Base-by-base conservation (phyloP, 2,329 filamentous ascomycete species). In the Phialophora verrucosa region DNA sequence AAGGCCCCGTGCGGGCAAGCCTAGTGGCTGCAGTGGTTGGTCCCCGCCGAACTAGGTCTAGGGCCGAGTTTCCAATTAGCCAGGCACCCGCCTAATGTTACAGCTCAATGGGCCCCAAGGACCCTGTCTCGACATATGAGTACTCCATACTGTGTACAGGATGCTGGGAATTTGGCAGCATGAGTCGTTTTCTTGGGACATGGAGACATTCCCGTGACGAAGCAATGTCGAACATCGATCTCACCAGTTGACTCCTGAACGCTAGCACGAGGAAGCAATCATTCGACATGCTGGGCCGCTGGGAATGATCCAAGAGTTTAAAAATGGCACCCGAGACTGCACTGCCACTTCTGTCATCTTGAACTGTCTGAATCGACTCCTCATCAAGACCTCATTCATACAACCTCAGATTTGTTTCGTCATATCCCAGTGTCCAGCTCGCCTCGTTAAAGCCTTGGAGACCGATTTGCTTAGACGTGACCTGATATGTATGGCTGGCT, bases 241-340 rank as follows among this genome's bases (percentile, higher is more conserved):
- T 32, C 23, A 55, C 57, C 59, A 54, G 49, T 61, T 32, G 59
- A 27, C 38, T 29, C 31, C 32, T 20, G 50, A 32, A 42, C 14
- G 50, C 29, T 44, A 14, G 47, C 59, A 61, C 49, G 49, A 35
- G 59, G 29, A 27, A 53, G 49, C 35, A 10, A 38, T 38, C 50
- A 29, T 17, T 55, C 53, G 53, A 35, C 53, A 53, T 53, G 47
- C 57, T 32, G 29, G 35, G 38, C 44, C 35, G 29, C 49, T 42
- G 31, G 11, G 59, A 51, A 23, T 54, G 31, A 44, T 25, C 59
- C 31, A 54, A 61, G 59, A 61, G 31, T 54, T 61, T 61, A 61
- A 61, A 61, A 61, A 61, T 61, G 59, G 59, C 59, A 54, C 23
- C 59, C 31, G 59, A 61, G 59, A 61, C 59, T 61, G 59, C 59